A percentile compares a stretch with the other conserved stretches of the same genome.
phyloP scores from a whole-genome alignment of 1,284 basidiomycete genomes.

The Tilletia horrida region DNA sequence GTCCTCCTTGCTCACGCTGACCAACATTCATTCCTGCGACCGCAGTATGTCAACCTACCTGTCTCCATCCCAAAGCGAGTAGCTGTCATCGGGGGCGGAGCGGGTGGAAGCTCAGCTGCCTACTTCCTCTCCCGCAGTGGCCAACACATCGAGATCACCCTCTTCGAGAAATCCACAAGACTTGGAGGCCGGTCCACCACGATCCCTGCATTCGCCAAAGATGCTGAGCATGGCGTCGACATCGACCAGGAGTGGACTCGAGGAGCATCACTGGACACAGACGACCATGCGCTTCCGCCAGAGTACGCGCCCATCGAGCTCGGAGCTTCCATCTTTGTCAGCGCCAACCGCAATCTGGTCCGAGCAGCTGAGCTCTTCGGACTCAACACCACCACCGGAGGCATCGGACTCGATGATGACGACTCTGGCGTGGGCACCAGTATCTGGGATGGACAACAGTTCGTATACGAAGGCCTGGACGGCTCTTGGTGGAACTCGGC shows the following conservation, averaged over 20 bases:
- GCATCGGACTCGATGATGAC: conserved; percentile 11
- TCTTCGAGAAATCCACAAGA: conserved; percentile 72
- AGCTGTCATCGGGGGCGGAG: conserved; percentile 86
- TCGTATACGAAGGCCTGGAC: conserved; percentile 44
- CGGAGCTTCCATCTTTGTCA: conserved; percentile 83
- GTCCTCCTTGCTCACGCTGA: too few species aligned
- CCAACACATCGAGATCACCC: conserved; percentile 68
- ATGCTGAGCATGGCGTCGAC: conserved; percentile 39
- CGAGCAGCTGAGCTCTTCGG: conserved; percentile 20
- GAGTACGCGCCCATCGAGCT: conserved; percentile 68
- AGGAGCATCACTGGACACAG: not conserved
- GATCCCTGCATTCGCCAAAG: conserved; percentile 72
- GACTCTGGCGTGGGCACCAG: conserved; percentile 31
- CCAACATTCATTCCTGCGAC: too few species aligned
- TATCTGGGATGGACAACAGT: conserved; percentile 73
- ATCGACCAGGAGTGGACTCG: not conserved
- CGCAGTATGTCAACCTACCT: too few species aligned
- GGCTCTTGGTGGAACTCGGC: conserved; percentile 49
- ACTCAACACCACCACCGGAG: conserved; percentile 4
- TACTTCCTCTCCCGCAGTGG: conserved; percentile 71
- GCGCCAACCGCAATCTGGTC: conserved; percentile 68
- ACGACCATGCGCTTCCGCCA: not conserved
- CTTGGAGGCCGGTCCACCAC: conserved; percentile 78
- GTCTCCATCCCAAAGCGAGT: conserved; percentile 49
- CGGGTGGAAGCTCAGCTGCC: conserved; percentile 76